phyloP scores from a whole-genome alignment of 164 flowering plant species.

The Platanus orientalis region DNA sequence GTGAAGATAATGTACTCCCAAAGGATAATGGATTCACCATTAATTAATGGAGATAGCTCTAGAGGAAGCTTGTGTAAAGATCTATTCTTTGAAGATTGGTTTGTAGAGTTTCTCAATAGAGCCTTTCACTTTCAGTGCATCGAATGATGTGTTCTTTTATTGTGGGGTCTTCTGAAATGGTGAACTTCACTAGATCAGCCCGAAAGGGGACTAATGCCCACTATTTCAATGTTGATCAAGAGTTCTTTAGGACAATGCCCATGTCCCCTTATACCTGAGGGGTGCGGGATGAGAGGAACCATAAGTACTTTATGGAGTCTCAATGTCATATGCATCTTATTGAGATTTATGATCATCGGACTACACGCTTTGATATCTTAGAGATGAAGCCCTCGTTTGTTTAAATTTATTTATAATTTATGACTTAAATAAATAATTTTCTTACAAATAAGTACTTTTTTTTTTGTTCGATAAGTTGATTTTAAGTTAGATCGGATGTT shows the following conservation, averaged over 20 bases:
- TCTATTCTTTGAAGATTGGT: slow-evolving; percentile 1
- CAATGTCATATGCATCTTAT: slow-evolving; percentile 23
- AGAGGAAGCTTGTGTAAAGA: no score
- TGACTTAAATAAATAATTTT: no score
- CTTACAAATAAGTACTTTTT: no score
- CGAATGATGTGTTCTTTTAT: neutral
- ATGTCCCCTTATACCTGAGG: neutral
- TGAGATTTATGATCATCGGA: neutral
- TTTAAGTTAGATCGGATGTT: no score
- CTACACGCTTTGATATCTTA: slow-evolving; percentile 14
- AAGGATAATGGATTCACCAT: no score
- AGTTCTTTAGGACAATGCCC: slow-evolving; percentile 1
- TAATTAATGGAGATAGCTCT: no score
- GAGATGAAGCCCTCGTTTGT: no score
- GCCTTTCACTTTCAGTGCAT: no score
- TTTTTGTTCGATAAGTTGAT: no score
- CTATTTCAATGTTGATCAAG: slow-evolving; percentile 13
- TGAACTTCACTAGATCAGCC: slow-evolving; percentile 23
- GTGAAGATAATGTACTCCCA: no score
- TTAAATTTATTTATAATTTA: no score
- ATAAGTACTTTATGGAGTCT: slow-evolving; percentile 21
- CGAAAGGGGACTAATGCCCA: neutral
- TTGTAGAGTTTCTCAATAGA: neutral
- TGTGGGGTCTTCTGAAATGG: slow-evolving; percentile 28
- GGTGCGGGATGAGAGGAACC: neutral